phyloP scores from a whole-genome alignment of 2,329 filamentous ascomycete species.

The Leptographium lundbergii region DNA sequence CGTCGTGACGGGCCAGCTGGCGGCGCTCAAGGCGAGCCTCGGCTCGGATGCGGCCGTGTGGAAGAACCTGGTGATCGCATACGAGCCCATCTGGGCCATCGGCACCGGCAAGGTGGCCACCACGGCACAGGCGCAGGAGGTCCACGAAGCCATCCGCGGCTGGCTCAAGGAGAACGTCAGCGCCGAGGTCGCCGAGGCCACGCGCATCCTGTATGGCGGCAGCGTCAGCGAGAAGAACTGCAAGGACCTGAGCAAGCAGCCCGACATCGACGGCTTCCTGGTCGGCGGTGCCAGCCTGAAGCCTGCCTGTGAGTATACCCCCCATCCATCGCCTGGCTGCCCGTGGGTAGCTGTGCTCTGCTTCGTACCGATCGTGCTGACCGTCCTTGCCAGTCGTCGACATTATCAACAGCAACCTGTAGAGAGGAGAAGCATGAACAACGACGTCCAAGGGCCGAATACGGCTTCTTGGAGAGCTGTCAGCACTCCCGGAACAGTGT shows the following conservation, averaged over 20 bases:
- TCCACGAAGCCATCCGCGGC: slow-evolving; percentile 79
- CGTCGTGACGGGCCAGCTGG: slow-evolving; percentile 74
- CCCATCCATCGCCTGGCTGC: neutral
- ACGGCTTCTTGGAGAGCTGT: neutral
- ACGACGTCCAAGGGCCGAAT: neutral
- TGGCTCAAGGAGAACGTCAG: slow-evolving; percentile 75
- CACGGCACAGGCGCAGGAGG: slow-evolving; percentile 83
- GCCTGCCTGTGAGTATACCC: slow-evolving; percentile 63
- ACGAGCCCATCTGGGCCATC: slow-evolving; percentile 96
- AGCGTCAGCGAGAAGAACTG: slow-evolving; percentile 98
- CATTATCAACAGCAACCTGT: slow-evolving; percentile 46
- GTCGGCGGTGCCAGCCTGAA: slow-evolving; percentile 94
- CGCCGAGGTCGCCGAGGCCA: slow-evolving; percentile 66
- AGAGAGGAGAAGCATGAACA: slow-evolving; percentile 14
- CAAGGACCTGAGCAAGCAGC: slow-evolving; percentile 78
- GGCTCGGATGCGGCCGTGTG: slow-evolving; percentile 49
- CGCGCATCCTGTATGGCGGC: slow-evolving; percentile 91
- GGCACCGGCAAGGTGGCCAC: slow-evolving; percentile 90
- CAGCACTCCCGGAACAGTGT: neutral
- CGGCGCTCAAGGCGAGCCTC: slow-evolving; percentile 60
- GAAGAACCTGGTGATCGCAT: slow-evolving; percentile 90
- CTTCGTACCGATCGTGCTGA: neutral
- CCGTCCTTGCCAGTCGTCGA: slow-evolving; percentile 34
- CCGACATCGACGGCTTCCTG: slow-evolving; percentile 95
- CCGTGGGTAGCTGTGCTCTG: neutral